Evolutionary conservation across 2,329 filamentous ascomycete species (phyloP), one percentile per base, ranked within the genome.

Genomic region (Mycosphaerella sp.): DNA sequence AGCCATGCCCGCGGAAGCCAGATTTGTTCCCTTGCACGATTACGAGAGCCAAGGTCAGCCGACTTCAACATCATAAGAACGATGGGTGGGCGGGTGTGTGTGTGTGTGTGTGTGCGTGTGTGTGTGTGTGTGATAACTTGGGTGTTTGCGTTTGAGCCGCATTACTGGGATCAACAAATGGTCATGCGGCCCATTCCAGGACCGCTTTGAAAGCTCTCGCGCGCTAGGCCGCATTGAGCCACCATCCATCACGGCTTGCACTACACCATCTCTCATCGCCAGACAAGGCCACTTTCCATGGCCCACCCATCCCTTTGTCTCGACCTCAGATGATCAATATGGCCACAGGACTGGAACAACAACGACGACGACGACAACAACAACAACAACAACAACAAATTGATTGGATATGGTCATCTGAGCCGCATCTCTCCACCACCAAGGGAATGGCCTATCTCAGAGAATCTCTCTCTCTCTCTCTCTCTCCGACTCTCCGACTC

Each of bases 1-100:
- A 23, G 45, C 55, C 26, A 64, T 67, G 59, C 57, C 64, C 31
- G 56, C 58, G 17, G 63, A 67, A 49, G 58, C 59, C 48, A 64
- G 63, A 43, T 69, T 68, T 57, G 65, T 67, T 56, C 65, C 66
- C 57, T 59, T 69, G 60, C 65, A 68, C 56, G 64, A 66, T 55
- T 67, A 69, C 62, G 66, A 66, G 42, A 54, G 61, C 39, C 61
- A 61, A 45, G 56, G 63, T 67, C 65, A 67, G 58, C 66, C 60
- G 64, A 66, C 64, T 38, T 60, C 65, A 48, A 62, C 61, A 10
- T 50, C 61, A 42, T 63, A 56, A 58, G 58, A 45, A 53, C 45
- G 34, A 43, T 38, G 40, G 59, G 60, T 61, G 59, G 58, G 58
- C 17, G 56, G 48, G 26, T 29, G 26, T 29, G 26, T 29, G 26